Base-by-base conservation (phyloP, 306 rosid genomes). In the Boehmeria nivea region DNA sequence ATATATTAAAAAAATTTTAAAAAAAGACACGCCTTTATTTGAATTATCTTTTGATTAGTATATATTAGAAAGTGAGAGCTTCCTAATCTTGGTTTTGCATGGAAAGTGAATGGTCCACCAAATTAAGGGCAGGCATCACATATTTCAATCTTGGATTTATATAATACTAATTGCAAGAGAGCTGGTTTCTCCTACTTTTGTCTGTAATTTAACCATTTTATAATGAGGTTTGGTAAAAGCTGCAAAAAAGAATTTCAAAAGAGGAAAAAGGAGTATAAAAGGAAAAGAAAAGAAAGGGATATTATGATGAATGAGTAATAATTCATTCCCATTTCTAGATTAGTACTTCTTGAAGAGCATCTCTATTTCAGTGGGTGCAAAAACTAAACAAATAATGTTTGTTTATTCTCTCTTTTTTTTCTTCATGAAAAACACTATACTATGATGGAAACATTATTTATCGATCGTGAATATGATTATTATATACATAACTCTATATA, bases 141-240 rank as follows among this genome's bases (percentile, higher is more conserved):
- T 56, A 61, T 77, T 72, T 71, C 73, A 67, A 66, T 70, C 78
- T 71, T 79, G 52, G 72, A 50, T 23, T 19, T 52, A 58, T 76
- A 31, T 38, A 54, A 60, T 46, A 18, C 12, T 11, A 49, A 31
- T 31, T 31, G 36, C 5, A 31, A 10, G 36, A 31, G 36, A 17
- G 67, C 48, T 39, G 73, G 50, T 70, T 51, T 60, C 43, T 46
- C 67, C 68, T 51, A 69, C 72, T 59, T 67, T 76, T 33, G 12
- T 67, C 51, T 46, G 8, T 11, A 25, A 27, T 43, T 59, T 46
- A 45, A 21, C 37, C 12, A 18, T 50, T 65, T 58, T 56, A 61
- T 61, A 56, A 52, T 20, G 59, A 49, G 62, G 65, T 56, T 15
- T 10, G 61, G 74, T 70, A 77, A 72, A 77, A 55, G 79, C 72